Evolutionary conservation across 805 yeast genomes (phyloP), one percentile per base, ranked within the genome.

Genomic region (Hanseniaspora singularis): DNA sequence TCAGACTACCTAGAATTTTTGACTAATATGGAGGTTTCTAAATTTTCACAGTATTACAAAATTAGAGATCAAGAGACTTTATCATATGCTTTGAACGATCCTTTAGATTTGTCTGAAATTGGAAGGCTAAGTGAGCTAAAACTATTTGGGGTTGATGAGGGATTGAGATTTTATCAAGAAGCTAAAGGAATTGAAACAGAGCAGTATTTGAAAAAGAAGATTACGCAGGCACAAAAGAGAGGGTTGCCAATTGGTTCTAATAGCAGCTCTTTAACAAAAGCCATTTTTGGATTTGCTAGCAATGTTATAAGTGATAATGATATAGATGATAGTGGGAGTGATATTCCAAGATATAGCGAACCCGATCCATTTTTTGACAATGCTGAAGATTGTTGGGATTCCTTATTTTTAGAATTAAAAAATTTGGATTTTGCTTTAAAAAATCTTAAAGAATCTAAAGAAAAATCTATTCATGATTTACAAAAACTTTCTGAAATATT

Each of bases 1-100:
- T 66, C 71, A 1, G 96, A 86, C 58, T 81, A 87, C 50, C 64
- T 77, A 28, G 69, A 84, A 64, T 92, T 92, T 58, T 65, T 92
- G 54, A 80, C 81, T 4, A 40, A 41, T 20, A 12, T 18, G 8
- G 50, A 47, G 42, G 76, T 86, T 52, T 79, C 76, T 23, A 73
- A 83, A 52, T 85, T 92, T 56, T 53, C 68, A 2, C 69, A 68
- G 49, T 88, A 80, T 49, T 72, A 88, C 2, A 82, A 78, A 57
- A 77, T 80, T 49, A 67, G 87, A 49, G 94, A 81, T 58, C 69
- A 72, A 50, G 65, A 67, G 9, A 70, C 75, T 40, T 79, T 80
- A 0, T 67, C 75, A 2, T 71, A 67, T 11, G 74, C 79, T 0
- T 70, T 73, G 18, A 52, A 56, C 53, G 62, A 63, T 59, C 57